Evolutionary conservation across 1,284 basidiomycete genomes (phyloP), one percentile per base, ranked within the genome.

Genomic region (Ustilago trichophora): DNA sequence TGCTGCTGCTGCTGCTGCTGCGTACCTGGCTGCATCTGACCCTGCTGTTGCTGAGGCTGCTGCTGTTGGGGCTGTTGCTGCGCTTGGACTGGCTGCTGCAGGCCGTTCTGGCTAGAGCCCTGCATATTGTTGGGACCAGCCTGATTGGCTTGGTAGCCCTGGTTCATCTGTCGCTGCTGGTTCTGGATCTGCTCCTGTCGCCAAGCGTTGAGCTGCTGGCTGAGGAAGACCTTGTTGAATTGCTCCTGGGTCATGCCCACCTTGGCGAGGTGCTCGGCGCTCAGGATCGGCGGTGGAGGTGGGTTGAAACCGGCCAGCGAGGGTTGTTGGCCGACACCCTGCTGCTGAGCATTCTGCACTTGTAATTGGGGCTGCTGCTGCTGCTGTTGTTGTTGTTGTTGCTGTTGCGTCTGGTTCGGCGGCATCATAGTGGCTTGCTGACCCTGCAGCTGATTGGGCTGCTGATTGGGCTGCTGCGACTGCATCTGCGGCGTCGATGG

Each of bases 221-320:
- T 48, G 15, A 69, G 47, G 60, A 62, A 69, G 16, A 50, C 66
- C 49, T 67, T 67, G 40, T 60, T 55, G 41, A 76, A 64, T 43
- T 76, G 72, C 31, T 74, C 69, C 27, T 69, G 65, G 16, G 63
- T 63, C 62, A 71, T 59, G 24, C 57, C 60, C 22, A 72, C 35
- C 36, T 62, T 62, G 21, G 62, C 63, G 22, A 74, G 56, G 19
- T 76, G 59, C 43, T 76, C 74, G 11, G 54, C 53, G 6, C 47
- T 69, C 16, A 72, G 49, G 29, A 56, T 52, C n/a, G 69, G 69
- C 19, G 66, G 59, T 13, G 65, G 65, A 41, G 60, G 55, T 16
- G 69, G 69, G 24, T 69, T 69, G 56, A 69, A 72, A 12, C 57
- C 65, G 24, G 51, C 54, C 8, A 72, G 56, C 6, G 52, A 54